A percentile compares a stretch with the other conserved stretches of the same genome.
Conservation (phyloP, 2,329 filamentous ascomycete genomes). For the Phaeosphaeriaceae sp. region DNA sequence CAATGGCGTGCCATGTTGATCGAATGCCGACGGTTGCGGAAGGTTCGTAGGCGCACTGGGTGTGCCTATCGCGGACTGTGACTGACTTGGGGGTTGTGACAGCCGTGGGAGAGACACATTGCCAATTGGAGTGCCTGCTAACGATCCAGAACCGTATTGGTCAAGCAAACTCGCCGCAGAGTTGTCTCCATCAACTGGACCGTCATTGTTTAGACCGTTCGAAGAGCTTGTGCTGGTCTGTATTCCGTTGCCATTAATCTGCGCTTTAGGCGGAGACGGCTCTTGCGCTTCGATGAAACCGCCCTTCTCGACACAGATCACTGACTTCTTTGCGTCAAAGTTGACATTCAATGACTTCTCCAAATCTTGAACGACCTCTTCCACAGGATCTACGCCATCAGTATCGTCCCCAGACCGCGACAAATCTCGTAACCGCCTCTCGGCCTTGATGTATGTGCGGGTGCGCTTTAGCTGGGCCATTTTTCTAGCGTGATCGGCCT, state of each 20-base stretch:
- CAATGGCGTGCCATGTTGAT: conserved; percentile 31
- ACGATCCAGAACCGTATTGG: conserved; percentile 70
- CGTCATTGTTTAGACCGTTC: conserved; percentile 38
- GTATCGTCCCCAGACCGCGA: conserved; percentile 53
- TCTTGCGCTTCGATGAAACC: conserved; percentile 68
- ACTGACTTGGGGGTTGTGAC: conserved; percentile 62
- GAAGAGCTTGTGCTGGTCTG: conserved; percentile 43
- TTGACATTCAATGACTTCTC: conserved; percentile 74
- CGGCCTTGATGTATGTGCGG: conserved; percentile 73
- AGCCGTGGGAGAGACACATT: conserved; percentile 65
- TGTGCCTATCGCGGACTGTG: conserved; percentile 65
- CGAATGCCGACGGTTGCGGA: conserved; percentile 31
- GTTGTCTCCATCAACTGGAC: conserved; percentile 43
- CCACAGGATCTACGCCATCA: conserved; percentile 59
- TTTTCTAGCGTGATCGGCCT: conserved; percentile 76
- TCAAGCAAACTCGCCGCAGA: conserved; percentile 69
- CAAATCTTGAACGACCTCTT: conserved; percentile 77
- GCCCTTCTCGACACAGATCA: conserved; percentile 78
- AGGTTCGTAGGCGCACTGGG: conserved; percentile 50
- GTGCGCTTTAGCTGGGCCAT: conserved; percentile 77
- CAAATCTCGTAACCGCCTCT: conserved; percentile 75
- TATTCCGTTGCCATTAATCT: conserved; percentile 40
- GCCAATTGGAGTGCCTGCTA: conserved; percentile 66
- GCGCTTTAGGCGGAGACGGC: conserved; percentile 32
- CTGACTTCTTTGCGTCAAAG: conserved; percentile 67